These are phyloP conservation scores for Rhizophagus sp. DNA, from an alignment of 192 early-diverging fungal genomes.

Conservation along the genomic window DNA sequence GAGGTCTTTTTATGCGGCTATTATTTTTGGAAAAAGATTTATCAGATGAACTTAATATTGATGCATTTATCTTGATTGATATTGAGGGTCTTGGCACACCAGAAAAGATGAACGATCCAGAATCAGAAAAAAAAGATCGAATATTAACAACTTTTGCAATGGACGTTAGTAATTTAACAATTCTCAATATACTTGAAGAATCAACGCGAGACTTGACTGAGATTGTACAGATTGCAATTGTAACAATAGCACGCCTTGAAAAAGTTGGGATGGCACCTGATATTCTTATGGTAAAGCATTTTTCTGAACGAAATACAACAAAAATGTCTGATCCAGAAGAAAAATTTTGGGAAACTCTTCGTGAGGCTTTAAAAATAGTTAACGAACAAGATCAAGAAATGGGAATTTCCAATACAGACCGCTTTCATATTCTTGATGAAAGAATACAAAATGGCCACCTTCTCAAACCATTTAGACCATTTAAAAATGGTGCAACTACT, in stretches of 20 bases:
- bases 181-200: conserved; percentile 25
- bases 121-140: conserved; percentile 22
- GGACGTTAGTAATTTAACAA: conserved; percentile 26
- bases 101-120: conserved; percentile 23
- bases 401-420: not conserved
- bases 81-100: conserved; percentile 29
- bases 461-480: not conserved
- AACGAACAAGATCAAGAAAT: conserved; percentile 17
- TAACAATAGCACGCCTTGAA: conserved; percentile 29
- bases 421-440: conserved; percentile 9
- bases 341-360: conserved; percentile 17
- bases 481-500: not conserved
- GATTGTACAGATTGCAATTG: conserved; percentile 25
- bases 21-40: conserved; percentile 28
- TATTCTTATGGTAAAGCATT: conserved; percentile 24
- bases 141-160: conserved; percentile 26
- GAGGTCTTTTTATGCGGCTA: conserved; percentile 26
- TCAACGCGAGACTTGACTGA: conserved; percentile 27
- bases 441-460: not conserved
- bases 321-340: not conserved
- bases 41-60: conserved; percentile 14
- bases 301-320: conserved; percentile 7
- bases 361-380: conserved; percentile 14
- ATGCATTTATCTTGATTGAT: conserved; percentile 28
- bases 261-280: conserved; percentile 20